Conservation (phyloP, 441 rosid genomes). For the Melastoma candidum region DNA sequence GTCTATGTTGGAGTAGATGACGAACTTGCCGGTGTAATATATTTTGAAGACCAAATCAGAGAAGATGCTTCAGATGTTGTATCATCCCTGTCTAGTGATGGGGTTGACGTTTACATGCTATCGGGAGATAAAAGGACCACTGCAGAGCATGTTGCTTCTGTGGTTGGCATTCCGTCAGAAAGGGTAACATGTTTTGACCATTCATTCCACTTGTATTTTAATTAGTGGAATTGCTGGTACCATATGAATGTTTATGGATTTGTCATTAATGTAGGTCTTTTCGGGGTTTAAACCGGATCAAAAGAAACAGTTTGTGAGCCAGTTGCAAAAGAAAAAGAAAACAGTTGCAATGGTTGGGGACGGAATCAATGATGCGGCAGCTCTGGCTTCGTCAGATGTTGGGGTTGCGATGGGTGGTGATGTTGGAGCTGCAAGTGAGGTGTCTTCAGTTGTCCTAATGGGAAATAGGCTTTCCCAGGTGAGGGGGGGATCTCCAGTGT, state of each 20-base stretch:
- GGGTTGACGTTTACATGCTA: slow-evolving; percentile 77
- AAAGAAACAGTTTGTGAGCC: slow-evolving; percentile 60
- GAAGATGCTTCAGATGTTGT: slow-evolving; percentile 86
- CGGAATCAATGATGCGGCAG: slow-evolving; percentile 98
- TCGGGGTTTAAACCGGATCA: slow-evolving; percentile 82
- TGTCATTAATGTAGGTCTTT: slow-evolving; percentile 42
- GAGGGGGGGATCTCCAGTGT: background rate
- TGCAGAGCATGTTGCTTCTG: slow-evolving; percentile 85
- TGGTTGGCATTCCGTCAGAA: slow-evolving; percentile 79
- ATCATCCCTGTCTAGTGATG: slow-evolving; percentile 49
- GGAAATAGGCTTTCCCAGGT: slow-evolving; percentile 92
- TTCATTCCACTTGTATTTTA: background rate
- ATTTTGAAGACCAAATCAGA: slow-evolving; percentile 84
- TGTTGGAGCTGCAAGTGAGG: slow-evolving; percentile 97
- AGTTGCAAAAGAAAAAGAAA: slow-evolving; percentile 61
- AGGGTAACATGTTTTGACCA: slow-evolving; percentile 28
- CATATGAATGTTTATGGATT: slow-evolving; percentile 2
- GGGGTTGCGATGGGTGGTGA: slow-evolving; percentile 96
- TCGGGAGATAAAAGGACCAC: slow-evolving; percentile 85
- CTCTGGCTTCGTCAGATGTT: slow-evolving; percentile 80
- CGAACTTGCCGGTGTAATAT: slow-evolving; percentile 68
- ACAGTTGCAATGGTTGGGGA: slow-evolving; percentile 96
- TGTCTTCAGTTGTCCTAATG: slow-evolving; percentile 85
- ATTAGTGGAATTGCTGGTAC: background rate
- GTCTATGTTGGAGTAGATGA: slow-evolving; percentile 79